A percentile compares a stretch with the other conserved stretches of the same genome.
Evolutionary conservation across 306 rosid species (phyloP).

Genomic region (Glycine latifolia): DNA sequence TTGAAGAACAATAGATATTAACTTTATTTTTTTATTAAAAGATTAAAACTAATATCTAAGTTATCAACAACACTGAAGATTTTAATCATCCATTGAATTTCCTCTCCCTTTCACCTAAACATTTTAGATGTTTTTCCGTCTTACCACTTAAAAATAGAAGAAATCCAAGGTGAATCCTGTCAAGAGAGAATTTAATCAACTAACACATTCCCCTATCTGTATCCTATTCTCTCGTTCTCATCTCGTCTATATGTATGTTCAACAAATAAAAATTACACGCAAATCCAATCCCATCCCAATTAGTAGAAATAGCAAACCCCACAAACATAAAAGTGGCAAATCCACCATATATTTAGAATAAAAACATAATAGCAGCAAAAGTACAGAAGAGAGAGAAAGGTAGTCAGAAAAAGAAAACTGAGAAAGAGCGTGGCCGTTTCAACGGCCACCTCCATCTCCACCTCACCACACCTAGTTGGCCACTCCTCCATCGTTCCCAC

Average conservation of each 20-base stretch:
- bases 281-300: not conserved
- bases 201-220: not conserved
- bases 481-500: slow-evolving; percentile 29
- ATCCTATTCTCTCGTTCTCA: not conserved
- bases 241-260: not conserved
- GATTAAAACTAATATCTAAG: too few relatives aligned
- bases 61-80: too few relatives aligned
- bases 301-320: not conserved
- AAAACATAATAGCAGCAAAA: not conserved
- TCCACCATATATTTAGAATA: not conserved
- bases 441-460: slow-evolving; percentile 50
- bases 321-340: not conserved
- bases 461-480: slow-evolving; percentile 47
- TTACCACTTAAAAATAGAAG: not conserved
- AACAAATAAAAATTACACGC: not conserved
- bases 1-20: too few relatives aligned
- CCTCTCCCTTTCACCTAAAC: not conserved
- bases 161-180: not conserved
- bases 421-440: slow-evolving; percentile 42
- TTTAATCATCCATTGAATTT: not conserved
- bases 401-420: not conserved
- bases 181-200: not conserved
- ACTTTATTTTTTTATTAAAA: too few relatives aligned
- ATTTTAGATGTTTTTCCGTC: not conserved
- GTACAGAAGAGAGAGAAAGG: not conserved